Conservation (phyloP, 73 alveolate species). For the Uronychia binucleata region DNA sequence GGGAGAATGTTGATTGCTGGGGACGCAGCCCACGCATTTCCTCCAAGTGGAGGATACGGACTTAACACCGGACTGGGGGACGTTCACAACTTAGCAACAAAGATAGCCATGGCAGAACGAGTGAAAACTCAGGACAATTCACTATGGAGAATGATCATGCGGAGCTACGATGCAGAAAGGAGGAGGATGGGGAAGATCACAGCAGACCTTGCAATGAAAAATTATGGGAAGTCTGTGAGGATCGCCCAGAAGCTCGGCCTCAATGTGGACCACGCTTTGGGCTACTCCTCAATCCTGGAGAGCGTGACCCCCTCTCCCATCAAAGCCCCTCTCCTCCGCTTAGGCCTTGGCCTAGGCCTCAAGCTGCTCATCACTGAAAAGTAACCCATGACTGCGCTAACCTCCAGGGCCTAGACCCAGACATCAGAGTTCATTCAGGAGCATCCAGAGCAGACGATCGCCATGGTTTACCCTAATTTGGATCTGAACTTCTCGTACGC, state of each 20-base stretch:
- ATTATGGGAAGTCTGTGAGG: constrained; percentile 24
- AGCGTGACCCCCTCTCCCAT: constrained; percentile 1
- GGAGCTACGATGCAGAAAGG: constrained; percentile 31
- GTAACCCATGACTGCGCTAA: background rate
- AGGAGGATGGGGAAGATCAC: constrained; percentile 14
- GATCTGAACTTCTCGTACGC: constrained; percentile 46
- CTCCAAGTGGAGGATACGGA: constrained; percentile 82
- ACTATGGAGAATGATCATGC: background rate
- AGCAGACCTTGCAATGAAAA: constrained; percentile 26
- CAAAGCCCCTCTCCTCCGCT: background rate
- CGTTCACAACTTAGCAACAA: constrained; percentile 62
- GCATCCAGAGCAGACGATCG: constrained; percentile 18
- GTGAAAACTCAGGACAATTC: background rate
- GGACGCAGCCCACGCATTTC: constrained; percentile 76
- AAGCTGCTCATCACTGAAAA: constrained; percentile 2
- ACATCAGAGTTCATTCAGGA: constrained; percentile 1
- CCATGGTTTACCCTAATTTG: constrained; percentile 50
- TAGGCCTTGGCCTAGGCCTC: constrained; percentile 26
- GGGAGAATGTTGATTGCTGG: constrained; percentile 56
- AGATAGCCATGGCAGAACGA: constrained; percentile 42
- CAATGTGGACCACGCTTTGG: constrained; percentile 16
- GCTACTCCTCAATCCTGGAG: background rate
- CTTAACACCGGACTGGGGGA: constrained; percentile 75
- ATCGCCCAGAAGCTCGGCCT: constrained; percentile 27
- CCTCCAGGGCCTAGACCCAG: background rate